phyloP scores from a whole-genome alignment of 176 grass and related monocot species.

The Echinochloa phyllopogon region DNA sequence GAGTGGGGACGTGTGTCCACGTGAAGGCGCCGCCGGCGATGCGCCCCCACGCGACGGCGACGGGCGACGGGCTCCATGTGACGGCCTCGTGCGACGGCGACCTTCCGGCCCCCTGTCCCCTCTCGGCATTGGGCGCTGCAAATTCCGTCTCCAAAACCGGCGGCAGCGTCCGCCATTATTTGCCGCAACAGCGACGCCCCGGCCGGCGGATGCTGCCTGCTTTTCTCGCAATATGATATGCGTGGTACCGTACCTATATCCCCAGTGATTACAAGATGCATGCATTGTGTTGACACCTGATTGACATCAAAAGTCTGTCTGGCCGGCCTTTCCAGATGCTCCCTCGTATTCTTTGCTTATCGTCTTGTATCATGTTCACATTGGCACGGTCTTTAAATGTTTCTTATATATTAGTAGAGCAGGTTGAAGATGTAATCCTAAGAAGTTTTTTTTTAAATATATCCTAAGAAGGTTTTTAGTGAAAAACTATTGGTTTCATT shows the following conservation, averaged over 20 bases:
- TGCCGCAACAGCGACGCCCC: not conserved
- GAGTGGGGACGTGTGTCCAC: not conserved
- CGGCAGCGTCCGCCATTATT: not conserved
- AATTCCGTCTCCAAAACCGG: not conserved
- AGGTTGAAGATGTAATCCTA: too few relatives aligned
- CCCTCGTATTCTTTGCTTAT: not conserved
- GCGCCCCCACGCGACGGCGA: too few relatives aligned
- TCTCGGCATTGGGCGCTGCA: not conserved
- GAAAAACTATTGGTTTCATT: too few relatives aligned
- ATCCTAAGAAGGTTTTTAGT: too few relatives aligned
- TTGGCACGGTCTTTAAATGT: too few relatives aligned
- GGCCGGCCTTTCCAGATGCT: not conserved
- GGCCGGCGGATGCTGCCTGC: not conserved
- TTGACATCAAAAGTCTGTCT: not conserved
- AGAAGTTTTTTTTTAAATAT: too few relatives aligned
- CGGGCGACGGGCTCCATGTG: conserved; percentile 46
- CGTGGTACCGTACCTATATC: not conserved
- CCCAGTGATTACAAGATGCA: not conserved
- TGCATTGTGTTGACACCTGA: not conserved
- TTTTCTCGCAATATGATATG: not conserved
- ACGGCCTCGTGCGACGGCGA: conserved; percentile 41
- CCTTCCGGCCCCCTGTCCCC: not conserved
- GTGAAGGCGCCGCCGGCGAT: not conserved
- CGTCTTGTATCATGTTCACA: not conserved
- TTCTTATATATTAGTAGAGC: too few relatives aligned